Evolutionary conservation across 345 rosid species (phyloP).

Genomic region (Ricinus communis): DNA sequence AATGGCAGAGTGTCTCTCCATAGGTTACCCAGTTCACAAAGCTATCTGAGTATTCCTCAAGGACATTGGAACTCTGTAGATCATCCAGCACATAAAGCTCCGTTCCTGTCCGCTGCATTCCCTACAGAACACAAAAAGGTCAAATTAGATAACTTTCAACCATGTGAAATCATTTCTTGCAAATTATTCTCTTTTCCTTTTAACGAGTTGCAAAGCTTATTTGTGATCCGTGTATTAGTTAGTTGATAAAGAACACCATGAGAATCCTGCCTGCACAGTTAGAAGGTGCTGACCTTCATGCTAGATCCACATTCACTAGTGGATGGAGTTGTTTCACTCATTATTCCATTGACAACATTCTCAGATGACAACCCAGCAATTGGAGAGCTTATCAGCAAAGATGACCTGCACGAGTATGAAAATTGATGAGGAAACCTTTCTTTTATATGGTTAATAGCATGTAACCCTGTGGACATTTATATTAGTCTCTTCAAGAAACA

Average conservation of each 20-base stretch:
- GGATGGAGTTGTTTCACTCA: slow-evolving; percentile 56
- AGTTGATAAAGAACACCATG: background rate
- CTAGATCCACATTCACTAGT: slow-evolving; percentile 64
- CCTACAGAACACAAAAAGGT: slow-evolving; percentile 45
- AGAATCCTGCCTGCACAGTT: background rate
- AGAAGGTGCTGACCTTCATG: slow-evolving; percentile 55
- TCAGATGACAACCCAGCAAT: slow-evolving; percentile 65
- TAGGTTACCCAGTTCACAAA: slow-evolving; percentile 77
- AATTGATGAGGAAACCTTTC: background rate
- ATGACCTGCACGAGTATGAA: slow-evolving; percentile 54
- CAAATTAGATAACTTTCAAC: background rate
- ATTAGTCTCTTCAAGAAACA: background rate
- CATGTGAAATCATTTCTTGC: background rate
- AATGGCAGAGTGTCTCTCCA: slow-evolving; percentile 81
- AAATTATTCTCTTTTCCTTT: background rate
- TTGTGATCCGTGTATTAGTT: too few species aligned
- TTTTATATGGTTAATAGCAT: background rate
- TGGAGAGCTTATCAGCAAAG: slow-evolving; percentile 48
- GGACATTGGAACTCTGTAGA: slow-evolving; percentile 32
- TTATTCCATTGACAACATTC: slow-evolving; percentile 63
- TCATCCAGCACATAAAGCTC: slow-evolving; percentile 31
- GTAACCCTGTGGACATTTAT: too few species aligned
- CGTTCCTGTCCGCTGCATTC: slow-evolving; percentile 47
- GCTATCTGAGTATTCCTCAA: slow-evolving; percentile 67
- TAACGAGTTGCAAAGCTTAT: background rate